Evolutionary conservation across 345 rosid genomes (phyloP).

Genomic region (Psidium friedrichsthalianum): DNA sequence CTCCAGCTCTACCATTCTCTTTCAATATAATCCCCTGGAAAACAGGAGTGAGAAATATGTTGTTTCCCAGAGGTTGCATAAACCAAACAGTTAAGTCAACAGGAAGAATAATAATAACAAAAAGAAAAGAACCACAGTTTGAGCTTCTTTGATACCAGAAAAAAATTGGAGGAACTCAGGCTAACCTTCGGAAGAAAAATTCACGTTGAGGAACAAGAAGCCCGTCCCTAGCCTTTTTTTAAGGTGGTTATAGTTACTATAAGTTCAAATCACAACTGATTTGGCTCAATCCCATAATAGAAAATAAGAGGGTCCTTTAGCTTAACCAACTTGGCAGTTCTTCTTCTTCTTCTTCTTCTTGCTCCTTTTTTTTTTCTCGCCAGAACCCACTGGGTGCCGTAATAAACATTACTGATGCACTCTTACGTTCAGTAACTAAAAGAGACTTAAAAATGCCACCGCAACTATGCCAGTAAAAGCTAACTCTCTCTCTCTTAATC

Average conservation of each 20-base stretch:
- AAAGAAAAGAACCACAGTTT: not conserved
- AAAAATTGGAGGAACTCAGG: not conserved
- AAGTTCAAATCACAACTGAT: not conserved
- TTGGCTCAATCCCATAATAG: not conserved
- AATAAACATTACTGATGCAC: not conserved
- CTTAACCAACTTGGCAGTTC: not conserved
- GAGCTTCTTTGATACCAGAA: not conserved
- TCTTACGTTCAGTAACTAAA: not conserved
- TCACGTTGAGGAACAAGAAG: not conserved
- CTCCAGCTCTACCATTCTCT: slow-evolving; percentile 78
- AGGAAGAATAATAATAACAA: not conserved
- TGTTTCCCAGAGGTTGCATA: not conserved
- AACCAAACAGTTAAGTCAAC: not conserved
- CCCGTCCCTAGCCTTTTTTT: not conserved
- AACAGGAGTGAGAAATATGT: not conserved
- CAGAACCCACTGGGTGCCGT: not conserved
- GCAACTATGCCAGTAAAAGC: not conserved
- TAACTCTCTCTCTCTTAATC: not conserved
- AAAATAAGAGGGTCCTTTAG: not conserved
- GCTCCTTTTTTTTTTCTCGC: not conserved
- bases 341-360: not conserved
- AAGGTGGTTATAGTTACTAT: not conserved
- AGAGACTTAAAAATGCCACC: not conserved
- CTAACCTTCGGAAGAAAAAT: not conserved
- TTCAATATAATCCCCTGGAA: slow-evolving; percentile 78